Evolutionary conservation across 805 yeast species (phyloP), one percentile per base, ranked within the genome.

Genomic region (Wickerhamiella domercqiae): DNA sequence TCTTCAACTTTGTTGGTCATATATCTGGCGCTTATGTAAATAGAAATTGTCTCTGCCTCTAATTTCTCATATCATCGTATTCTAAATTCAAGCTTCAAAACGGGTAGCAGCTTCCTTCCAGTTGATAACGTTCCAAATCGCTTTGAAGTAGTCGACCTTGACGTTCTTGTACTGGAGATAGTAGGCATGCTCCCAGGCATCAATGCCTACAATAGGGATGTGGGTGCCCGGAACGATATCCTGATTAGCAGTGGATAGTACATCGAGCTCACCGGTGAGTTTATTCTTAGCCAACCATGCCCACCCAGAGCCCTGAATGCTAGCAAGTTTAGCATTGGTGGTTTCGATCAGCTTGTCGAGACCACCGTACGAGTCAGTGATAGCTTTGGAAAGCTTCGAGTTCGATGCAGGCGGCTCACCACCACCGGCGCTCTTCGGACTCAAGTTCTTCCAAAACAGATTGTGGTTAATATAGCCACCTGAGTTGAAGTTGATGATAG

Each of bases 171-270:
- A 83, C 62, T 83, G 94, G 61, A 84, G 68, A 70, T 83, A 83
- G 69, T 83, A 83, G 39, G 95, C 94, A 56, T 83, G 95, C 63
- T 83, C 95, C 95, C 95, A 83, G 43, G 94, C 93, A 52, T 83
- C 95, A 55, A 83, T 79, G 38, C 94, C 94, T 39, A 84, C 69
- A 52, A 84, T 62, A 32, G 94, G 93, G 34, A 70, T 64, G 57
- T 72, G 67, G 7, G 71, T 57, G 35, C 81, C 80, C 35, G 74
- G 64, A 29, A 79, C 83, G 14, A 90, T 79, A 61, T 83, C 94
- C 63, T 83, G 95, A 68, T 83, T 83, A 49, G 73, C 66, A 48
- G 81, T 78, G 58, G 80, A 79, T 39, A 81, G 77, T 39, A 83
- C 78, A 47, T 80, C 93, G 49, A 83, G 57, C 35, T 76, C 71